A percentile compares a stretch with the other conserved stretches of the same genome.
Evolutionary conservation across 164 flowering plant genomes (phyloP).

Genomic region (Litsea cubeba): DNA sequence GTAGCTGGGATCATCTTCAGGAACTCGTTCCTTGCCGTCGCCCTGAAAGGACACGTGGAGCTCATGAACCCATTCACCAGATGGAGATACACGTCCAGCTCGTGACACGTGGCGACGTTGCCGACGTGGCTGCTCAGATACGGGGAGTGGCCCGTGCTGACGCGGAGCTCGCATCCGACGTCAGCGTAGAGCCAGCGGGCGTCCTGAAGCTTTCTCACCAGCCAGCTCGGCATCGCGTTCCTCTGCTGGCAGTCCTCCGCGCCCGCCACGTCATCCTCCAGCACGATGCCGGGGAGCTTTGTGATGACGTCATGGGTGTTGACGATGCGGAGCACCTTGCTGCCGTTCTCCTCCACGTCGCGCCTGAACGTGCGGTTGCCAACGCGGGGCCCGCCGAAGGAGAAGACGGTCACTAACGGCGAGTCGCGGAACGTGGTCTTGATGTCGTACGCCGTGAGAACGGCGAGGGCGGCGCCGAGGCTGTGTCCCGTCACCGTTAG

Average conservation of each 20-base stretch:
- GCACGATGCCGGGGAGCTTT: conserved; percentile 63
- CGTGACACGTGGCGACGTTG: conserved; percentile 46
- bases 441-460: conserved; percentile 57
- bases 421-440: conserved; percentile 23
- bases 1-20: neutral
- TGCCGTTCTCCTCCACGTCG: conserved; percentile 39
- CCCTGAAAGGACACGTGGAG: conserved; percentile 30
- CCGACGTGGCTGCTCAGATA: neutral
- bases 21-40: neutral
- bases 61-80: conserved; percentile 42
- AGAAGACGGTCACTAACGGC: conserved; percentile 52
- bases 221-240: conserved; percentile 4
- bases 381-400: conserved; percentile 76
- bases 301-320: conserved; percentile 59
- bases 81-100: conserved; percentile 43
- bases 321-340: conserved; percentile 56
- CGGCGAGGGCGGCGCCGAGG: conserved; percentile 74
- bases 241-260: neutral
- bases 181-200: conserved; percentile 11
- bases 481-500: conserved; percentile 77
- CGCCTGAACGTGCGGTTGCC: conserved; percentile 45
- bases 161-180: conserved; percentile 17
- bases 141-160: conserved; percentile 9
- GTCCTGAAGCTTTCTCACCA: conserved; percentile 16
- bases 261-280: conserved; percentile 23